Evolutionary conservation across 225 moss, liverwort and hornwort species (phyloP).

Genomic region (Pseudisothecium myosuroides): DNA sequence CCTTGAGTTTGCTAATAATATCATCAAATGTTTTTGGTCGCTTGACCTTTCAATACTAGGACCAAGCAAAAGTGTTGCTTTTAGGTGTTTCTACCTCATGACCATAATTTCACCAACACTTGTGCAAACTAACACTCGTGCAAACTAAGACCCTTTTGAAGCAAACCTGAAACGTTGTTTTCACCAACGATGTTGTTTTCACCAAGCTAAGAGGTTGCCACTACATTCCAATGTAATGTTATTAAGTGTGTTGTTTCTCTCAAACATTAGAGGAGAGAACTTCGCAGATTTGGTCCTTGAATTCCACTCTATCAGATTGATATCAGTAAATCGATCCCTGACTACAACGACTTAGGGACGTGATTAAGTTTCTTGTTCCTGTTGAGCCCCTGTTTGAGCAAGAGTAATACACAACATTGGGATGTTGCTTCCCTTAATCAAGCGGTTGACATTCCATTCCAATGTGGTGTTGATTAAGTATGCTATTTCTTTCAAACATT

Average conservation of each 20-base stretch:
- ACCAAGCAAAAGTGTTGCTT: background rate
- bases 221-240: background rate
- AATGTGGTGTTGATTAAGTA: background rate
- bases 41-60: background rate
- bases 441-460: background rate
- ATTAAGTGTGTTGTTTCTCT: too few species aligned
- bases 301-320: background rate
- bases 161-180: background rate
- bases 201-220: background rate
- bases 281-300: background rate
- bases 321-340: too few species aligned
- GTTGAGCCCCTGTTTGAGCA: too few species aligned
- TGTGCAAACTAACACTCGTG: too few species aligned
- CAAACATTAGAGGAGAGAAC: background rate
- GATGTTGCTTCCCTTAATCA: background rate
- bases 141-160: background rate
- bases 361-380: too few species aligned
- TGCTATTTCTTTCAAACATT: background rate
- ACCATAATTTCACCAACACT: too few species aligned
- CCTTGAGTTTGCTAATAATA: background rate
- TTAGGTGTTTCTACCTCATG: background rate
- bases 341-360: too few species aligned
- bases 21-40: background rate
- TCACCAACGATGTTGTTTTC: background rate
- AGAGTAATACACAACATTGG: too few species aligned